A percentile compares a stretch with the other conserved stretches of the same genome.
These are phyloP conservation scores for Turritis glabra DNA, from an alignment of 345 rosid species.

Conservation along the genomic window DNA sequence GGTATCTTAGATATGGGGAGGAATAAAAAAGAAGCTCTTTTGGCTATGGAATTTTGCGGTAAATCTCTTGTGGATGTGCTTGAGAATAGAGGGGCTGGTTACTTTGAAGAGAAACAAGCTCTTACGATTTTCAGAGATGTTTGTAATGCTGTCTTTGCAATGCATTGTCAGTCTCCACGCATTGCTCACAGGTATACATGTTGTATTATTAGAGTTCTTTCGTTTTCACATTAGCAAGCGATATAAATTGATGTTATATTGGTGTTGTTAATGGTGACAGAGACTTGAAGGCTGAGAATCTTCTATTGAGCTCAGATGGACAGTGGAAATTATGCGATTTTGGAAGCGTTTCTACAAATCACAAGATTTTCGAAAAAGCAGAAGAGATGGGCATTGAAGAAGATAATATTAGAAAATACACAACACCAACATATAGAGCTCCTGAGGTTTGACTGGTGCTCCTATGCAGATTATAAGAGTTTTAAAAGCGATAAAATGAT, in stretches of 20 bases:
- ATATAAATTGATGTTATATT: neutral
- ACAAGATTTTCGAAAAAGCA: constrained; percentile 88
- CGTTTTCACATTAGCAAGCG: neutral
- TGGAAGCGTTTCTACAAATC: constrained; percentile 91
- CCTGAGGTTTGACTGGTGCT: constrained; percentile 73
- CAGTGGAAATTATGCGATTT: constrained; percentile 93
- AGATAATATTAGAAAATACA: constrained; percentile 92
- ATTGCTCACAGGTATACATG: constrained; percentile 79
- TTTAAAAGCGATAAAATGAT: constrained; percentile 23
- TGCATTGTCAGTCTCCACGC: constrained; percentile 92
- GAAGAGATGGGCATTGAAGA: constrained; percentile 99
- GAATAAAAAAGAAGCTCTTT: constrained; percentile 77
- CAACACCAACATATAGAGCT: constrained; percentile 97
- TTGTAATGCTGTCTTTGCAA: constrained; percentile 92
- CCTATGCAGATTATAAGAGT: constrained; percentile 33
- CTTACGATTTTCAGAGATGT: constrained; percentile 77
- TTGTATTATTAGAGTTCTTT: neutral
- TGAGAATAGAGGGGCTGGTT: constrained; percentile 81
- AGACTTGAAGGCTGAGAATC: constrained; percentile 97
- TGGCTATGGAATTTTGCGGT: constrained; percentile 92
- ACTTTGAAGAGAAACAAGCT: constrained; percentile 85
- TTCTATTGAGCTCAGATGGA: constrained; percentile 78
- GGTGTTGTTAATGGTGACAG: constrained; percentile 44
- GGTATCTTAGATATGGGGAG: constrained; percentile 84
- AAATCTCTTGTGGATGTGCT: constrained; percentile 80